phyloP scores from a whole-genome alignment of 257 asterid species.

The Rubia yunnanensis region DNA sequence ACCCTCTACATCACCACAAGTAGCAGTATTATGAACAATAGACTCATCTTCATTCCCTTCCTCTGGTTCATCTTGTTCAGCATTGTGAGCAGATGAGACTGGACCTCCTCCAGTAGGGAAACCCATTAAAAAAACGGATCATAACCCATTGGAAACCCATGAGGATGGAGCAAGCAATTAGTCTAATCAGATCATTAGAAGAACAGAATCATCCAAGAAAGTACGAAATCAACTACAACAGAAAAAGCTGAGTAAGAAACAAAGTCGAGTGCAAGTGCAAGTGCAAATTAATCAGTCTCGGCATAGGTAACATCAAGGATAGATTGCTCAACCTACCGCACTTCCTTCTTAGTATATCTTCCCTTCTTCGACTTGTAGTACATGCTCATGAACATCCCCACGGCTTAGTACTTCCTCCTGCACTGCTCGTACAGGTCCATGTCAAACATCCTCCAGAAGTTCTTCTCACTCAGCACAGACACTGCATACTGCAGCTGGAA shows the following conservation, averaged over 20 bases:
- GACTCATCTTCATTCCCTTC: conserved; percentile 84
- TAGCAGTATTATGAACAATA: conserved; percentile 77
- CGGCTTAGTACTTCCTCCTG: conserved; percentile 68
- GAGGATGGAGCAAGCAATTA: no score
- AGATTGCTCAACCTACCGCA: conserved; percentile 92
- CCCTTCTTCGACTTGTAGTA: conserved; percentile 97
- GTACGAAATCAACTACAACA: neutral
- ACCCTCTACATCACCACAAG: conserved; percentile 87
- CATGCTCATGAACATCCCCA: conserved; percentile 92
- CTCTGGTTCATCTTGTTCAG: conserved; percentile 62
- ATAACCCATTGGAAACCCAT: no score
- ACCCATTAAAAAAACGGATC: no score
- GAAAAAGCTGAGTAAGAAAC: neutral
- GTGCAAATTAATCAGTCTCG: conserved; percentile 34
- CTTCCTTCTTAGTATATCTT: conserved; percentile 94
- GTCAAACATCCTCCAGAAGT: conserved; percentile 98
- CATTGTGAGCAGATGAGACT: conserved; percentile 51
- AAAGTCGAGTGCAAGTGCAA: neutral
- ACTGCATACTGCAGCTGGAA: conserved; percentile 96
- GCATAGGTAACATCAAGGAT: conserved; percentile 57
- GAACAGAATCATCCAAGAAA: neutral
- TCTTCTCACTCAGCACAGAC: conserved; percentile 77
- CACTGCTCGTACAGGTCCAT: conserved; percentile 73
- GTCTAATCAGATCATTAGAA: neutral
- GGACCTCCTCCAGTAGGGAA: conserved; percentile 62